These are phyloP conservation scores for Euphorbia peplus DNA, from an alignment of 345 rosid species.

Conservation along the genomic window DNA sequence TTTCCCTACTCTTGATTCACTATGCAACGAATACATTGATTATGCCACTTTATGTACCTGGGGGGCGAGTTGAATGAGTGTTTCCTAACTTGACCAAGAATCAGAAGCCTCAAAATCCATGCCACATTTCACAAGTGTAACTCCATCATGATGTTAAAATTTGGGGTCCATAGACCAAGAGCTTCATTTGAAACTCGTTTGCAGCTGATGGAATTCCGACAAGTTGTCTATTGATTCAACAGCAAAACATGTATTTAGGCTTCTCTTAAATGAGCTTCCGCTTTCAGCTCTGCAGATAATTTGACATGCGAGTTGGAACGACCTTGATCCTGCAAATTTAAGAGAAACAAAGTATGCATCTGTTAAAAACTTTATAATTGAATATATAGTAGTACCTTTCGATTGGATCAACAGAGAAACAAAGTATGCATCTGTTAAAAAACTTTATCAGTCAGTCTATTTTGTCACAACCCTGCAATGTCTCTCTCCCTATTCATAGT, in stretches of 20 bases:
- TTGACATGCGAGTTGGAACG: background rate
- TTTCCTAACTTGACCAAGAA: background rate
- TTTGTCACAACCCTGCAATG: background rate
- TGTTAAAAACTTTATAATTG: background rate
- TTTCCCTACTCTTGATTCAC: no score
- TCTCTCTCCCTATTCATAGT: background rate
- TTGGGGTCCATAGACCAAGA: background rate
- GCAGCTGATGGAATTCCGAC: background rate
- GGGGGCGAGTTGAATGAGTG: background rate
- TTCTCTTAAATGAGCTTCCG: background rate
- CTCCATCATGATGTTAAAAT: background rate
- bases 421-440: no score
- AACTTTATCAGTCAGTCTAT: no score
- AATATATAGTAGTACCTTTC: background rate
- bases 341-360: background rate
- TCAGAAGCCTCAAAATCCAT: constrained; percentile 2
- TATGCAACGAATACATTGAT: no score
- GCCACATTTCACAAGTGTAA: background rate
- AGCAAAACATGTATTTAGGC: background rate
- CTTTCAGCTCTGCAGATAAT: background rate
- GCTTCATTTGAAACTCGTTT: background rate
- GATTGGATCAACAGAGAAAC: background rate
- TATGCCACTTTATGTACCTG: no score
- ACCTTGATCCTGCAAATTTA: background rate
- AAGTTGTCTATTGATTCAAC: background rate